Percentiles rank a stretch among this genome's conserved stretches.
phyloP scores from a whole-genome alignment of 352 stramenopile genomes.

The Salisapilia sapeloensis region DNA sequence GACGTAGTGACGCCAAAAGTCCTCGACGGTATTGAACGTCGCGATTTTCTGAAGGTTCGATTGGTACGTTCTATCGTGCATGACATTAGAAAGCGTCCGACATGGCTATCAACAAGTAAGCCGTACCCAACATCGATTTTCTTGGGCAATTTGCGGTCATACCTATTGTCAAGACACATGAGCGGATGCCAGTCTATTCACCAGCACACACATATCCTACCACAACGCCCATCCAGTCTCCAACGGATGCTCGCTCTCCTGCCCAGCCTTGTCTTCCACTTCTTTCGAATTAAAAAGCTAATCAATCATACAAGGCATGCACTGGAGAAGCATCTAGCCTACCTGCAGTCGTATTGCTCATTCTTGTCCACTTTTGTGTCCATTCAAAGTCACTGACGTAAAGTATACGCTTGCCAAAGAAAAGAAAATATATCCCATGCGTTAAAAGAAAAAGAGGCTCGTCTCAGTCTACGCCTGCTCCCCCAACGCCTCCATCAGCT shows the following conservation, averaged over 20 bases:
- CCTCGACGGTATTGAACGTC: constrained; percentile 83
- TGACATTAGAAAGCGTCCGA: constrained; percentile 1
- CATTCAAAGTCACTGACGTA: too few relatives aligned
- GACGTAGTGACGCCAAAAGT: constrained; percentile 90
- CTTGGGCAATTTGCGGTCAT: constrained; percentile 88
- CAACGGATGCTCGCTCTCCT: constrained; percentile 44
- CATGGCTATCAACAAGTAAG: not conserved
- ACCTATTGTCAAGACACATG: constrained; percentile 32
- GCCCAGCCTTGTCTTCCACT: constrained; percentile 37
- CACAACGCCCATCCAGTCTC: constrained; percentile 83
- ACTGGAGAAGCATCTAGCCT: too few relatives aligned
- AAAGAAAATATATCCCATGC: too few relatives aligned
- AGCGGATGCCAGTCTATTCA: not conserved
- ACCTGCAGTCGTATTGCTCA: too few relatives aligned
- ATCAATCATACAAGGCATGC: too few relatives aligned
- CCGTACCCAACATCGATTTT: constrained; percentile 76
- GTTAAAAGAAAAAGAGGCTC: too few relatives aligned
- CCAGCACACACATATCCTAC: constrained; percentile 8
- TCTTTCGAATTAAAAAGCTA: constrained; percentile 10
- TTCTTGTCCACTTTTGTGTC: too few relatives aligned
- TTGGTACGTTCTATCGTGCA: constrained; percentile 33
- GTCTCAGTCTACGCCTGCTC: too few relatives aligned
- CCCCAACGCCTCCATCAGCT: constrained; percentile 50
- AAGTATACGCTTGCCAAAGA: too few relatives aligned
- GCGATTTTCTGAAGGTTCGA: constrained; percentile 79